A percentile compares a stretch with the other conserved stretches of the same genome.
Conservation (phyloP, 2,329 filamentous ascomycete species). For the Venturia aucupariae region DNA sequence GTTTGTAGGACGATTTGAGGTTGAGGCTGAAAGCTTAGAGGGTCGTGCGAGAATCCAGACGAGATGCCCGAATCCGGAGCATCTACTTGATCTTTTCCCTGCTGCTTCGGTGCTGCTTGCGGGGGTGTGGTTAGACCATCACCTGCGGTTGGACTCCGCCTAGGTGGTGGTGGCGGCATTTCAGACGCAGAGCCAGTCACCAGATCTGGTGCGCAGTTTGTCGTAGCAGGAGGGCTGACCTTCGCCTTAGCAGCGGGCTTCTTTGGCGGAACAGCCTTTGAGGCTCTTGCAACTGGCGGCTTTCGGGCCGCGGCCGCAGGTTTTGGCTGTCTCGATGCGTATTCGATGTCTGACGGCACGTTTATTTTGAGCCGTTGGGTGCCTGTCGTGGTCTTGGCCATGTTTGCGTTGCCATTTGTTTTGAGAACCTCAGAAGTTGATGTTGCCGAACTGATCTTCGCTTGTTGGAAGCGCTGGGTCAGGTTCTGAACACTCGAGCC, state of each 20-base stretch:
- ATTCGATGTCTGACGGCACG: slow-evolving; percentile 47
- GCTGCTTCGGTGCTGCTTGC: neutral
- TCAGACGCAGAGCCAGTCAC: neutral
- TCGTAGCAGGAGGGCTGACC: neutral
- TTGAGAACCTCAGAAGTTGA: neutral
- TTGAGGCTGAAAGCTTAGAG: neutral
- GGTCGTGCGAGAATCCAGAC: neutral
- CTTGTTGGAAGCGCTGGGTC: neutral
- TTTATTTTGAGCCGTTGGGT: slow-evolving; percentile 52
- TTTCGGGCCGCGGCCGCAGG: slow-evolving; percentile 32
- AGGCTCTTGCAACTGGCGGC: slow-evolving; percentile 19
- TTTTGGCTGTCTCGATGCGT: slow-evolving; percentile 42
- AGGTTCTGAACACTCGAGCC: neutral
- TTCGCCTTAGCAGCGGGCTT: slow-evolving; percentile 16
- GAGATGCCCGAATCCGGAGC: neutral
- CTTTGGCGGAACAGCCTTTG: slow-evolving; percentile 23
- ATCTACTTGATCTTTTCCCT: neutral
- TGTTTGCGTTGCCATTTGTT: neutral
- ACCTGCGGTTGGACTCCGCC: neutral
- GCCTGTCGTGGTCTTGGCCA: slow-evolving; percentile 34
- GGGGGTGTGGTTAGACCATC: neutral
- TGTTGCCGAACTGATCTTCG: neutral
- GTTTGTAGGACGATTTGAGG: neutral
- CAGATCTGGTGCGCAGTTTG: neutral
- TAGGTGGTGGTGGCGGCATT: neutral